phyloP scores from a whole-genome alignment of 352 stramenopile genomes.

The Phytophthora crassamura region DNA sequence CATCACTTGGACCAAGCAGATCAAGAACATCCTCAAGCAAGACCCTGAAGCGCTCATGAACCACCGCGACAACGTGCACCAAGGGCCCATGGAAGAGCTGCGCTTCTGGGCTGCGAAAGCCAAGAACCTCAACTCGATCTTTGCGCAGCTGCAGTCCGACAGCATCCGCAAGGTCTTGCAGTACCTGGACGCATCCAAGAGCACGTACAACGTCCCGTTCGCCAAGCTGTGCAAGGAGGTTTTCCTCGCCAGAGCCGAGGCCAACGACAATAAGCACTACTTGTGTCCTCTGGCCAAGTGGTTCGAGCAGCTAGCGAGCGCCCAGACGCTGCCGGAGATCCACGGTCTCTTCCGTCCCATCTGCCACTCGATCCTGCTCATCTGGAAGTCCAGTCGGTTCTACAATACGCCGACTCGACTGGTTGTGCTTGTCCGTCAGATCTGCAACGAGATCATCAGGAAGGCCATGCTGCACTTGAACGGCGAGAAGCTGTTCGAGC shows the following conservation, averaged over 20 bases:
- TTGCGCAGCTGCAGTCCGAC: slow-evolving; percentile 90
- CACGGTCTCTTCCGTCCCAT: slow-evolving; percentile 85
- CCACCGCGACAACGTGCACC: slow-evolving; percentile 56
- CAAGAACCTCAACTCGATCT: slow-evolving; percentile 91
- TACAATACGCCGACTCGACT: slow-evolving; percentile 92
- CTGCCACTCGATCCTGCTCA: slow-evolving; percentile 87
- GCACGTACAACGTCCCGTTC: slow-evolving; percentile 93
- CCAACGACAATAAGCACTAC: slow-evolving; percentile 90
- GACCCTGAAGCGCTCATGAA: slow-evolving; percentile 84
- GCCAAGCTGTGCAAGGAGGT: slow-evolving; percentile 93
- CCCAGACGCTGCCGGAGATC: slow-evolving; percentile 58
- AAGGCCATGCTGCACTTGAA: slow-evolving; percentile 79
- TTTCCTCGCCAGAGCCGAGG: slow-evolving; percentile 86
- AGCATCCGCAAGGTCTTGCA: slow-evolving; percentile 88
- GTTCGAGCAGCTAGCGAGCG: slow-evolving; percentile 54
- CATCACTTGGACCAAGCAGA: slow-evolving; percentile 96
- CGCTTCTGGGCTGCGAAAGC: slow-evolving; percentile 89
- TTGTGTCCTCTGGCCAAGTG: slow-evolving; percentile 75
- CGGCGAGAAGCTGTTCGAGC: slow-evolving; percentile 79
- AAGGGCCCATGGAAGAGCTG: slow-evolving; percentile 89
- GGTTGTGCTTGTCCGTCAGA: slow-evolving; percentile 88
- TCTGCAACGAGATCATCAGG: slow-evolving; percentile 91
- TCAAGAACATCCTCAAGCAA: slow-evolving; percentile 93
- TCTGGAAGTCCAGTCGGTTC: slow-evolving; percentile 92
- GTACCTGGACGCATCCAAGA: slow-evolving; percentile 89